Conservation (phyloP, 1,284 basidiomycete species). For the Ustilago loliicola region DNA sequence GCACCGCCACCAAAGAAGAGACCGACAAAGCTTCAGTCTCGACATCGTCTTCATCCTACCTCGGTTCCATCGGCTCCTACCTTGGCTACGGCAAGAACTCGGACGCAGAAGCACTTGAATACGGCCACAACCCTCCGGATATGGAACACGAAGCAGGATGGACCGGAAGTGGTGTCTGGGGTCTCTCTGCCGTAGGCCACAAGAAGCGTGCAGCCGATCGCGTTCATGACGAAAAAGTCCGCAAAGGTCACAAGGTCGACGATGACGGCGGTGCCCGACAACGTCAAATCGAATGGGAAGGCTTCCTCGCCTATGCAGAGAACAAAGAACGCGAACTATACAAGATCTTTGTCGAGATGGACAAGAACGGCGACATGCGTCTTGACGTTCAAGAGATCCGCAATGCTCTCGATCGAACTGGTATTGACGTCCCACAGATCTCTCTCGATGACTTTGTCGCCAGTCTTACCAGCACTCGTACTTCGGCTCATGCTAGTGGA, state of each 20-base stretch:
- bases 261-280: slow-evolving; percentile 61
- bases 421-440: slow-evolving; percentile 58
- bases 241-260: slow-evolving; percentile 47
- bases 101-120: slow-evolving; percentile 16
- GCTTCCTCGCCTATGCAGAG: slow-evolving; percentile 69
- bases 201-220: slow-evolving; percentile 56
- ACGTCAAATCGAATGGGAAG: slow-evolving; percentile 69
- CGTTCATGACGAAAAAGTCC: slow-evolving; percentile 44
- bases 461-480: slow-evolving; percentile 59
- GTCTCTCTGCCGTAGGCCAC: slow-evolving; percentile 60
- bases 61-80: slow-evolving; percentile 37
- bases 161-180: slow-evolving; percentile 69
- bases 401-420: slow-evolving; percentile 60
- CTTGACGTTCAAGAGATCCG: slow-evolving; percentile 64
- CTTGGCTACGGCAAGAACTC: slow-evolving; percentile 35
- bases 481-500: slow-evolving; percentile 24
- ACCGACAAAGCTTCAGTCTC: slow-evolving; percentile 12
- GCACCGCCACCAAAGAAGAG: slow-evolving; percentile 7
- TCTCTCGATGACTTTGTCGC: slow-evolving; percentile 68
- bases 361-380: slow-evolving; percentile 65
- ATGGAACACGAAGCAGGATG: slow-evolving; percentile 68
- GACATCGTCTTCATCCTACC: slow-evolving; percentile 24
- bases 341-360: slow-evolving; percentile 67
- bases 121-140: slow-evolving; percentile 46
- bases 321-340: slow-evolving; percentile 69